Evolutionary conservation across 1,284 basidiomycete species (phyloP).

Genomic region (Schizopora paradoxa): DNA sequence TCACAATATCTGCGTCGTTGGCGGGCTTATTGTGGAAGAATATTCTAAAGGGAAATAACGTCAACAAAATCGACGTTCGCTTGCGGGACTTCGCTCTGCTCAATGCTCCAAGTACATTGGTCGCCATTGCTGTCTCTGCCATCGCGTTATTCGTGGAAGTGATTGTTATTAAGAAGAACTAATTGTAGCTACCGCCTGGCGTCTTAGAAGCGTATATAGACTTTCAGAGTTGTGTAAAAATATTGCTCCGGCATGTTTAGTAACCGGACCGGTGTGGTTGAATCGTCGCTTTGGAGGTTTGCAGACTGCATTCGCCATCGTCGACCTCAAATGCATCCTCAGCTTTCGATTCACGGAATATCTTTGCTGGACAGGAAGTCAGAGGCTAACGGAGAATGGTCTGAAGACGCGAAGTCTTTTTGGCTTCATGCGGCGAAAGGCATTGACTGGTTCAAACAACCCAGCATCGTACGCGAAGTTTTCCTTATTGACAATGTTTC

Average conservation of each 20-base stretch:
- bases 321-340: no score
- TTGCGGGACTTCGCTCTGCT: slow-evolving; percentile 66
- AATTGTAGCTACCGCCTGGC: no score
- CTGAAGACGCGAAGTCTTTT: neutral
- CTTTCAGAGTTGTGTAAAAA: no score
- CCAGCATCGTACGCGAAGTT: neutral
- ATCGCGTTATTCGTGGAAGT: slow-evolving; percentile 17
- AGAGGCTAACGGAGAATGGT: neutral
- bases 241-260: no score
- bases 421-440: neutral
- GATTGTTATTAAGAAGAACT: slow-evolving; percentile 7
- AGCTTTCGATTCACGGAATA: neutral
- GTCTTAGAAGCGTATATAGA: no score
- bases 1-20: slow-evolving; percentile 86
- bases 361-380: neutral
- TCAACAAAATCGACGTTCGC: slow-evolving; percentile 65
- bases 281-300: no score
- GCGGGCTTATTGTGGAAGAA: slow-evolving; percentile 86
- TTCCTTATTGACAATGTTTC: neutral
- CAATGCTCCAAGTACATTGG: slow-evolving; percentile 57
- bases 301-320: no score
- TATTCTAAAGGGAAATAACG: slow-evolving; percentile 81
- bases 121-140: slow-evolving; percentile 16
- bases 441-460: neutral
- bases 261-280: no score